Percentiles rank a stretch among this genome's conserved stretches.
These are phyloP conservation scores for Dictyostelium firmibasis DNA, from an alignment of 78 protist genomes.

Conservation along the genomic window DNA sequence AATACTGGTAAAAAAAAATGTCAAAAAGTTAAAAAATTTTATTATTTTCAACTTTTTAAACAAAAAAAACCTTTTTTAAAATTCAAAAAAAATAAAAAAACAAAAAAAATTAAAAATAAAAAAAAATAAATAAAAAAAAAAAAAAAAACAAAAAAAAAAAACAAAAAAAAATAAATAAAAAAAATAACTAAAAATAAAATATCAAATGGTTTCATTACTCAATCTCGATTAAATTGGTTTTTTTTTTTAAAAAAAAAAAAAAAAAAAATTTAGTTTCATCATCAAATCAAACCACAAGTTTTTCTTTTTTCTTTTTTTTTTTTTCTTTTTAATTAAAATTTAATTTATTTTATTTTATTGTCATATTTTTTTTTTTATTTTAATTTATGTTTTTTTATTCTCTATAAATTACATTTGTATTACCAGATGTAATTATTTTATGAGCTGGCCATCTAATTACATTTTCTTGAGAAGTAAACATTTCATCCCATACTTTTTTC, in stretches of 20 bases:
- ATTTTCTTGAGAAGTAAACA: slow-evolving; percentile 12
- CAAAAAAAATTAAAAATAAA: not conserved
- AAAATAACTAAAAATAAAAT: not conserved
- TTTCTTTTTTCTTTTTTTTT: not conserved
- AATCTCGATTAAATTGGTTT: not conserved
- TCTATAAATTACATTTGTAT: slow-evolving; percentile 36
- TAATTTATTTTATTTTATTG: not conserved
- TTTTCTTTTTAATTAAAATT: not conserved
- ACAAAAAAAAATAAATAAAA: too few species aligned
- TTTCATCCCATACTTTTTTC: slow-evolving; percentile 76
- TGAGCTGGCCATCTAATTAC: slow-evolving; percentile 76
- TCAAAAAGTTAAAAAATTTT: not conserved
- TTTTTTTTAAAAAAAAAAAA: too few species aligned
- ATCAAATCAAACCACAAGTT: not conserved
- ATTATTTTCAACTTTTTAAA: not conserved
- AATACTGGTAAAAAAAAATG: not conserved
- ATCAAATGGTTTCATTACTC: not conserved
- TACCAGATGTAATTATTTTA: slow-evolving; percentile 22
- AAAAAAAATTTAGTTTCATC: too few species aligned
- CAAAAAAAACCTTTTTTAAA: not conserved
- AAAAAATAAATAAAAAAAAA: not conserved
- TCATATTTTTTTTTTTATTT: too few species aligned
- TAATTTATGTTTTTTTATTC: not conserved
- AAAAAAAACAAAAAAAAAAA: not conserved
- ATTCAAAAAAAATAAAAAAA: not conserved